phyloP scores from a whole-genome alignment of 2,329 filamentous ascomycete species.

The Verticillium tricorpus region DNA sequence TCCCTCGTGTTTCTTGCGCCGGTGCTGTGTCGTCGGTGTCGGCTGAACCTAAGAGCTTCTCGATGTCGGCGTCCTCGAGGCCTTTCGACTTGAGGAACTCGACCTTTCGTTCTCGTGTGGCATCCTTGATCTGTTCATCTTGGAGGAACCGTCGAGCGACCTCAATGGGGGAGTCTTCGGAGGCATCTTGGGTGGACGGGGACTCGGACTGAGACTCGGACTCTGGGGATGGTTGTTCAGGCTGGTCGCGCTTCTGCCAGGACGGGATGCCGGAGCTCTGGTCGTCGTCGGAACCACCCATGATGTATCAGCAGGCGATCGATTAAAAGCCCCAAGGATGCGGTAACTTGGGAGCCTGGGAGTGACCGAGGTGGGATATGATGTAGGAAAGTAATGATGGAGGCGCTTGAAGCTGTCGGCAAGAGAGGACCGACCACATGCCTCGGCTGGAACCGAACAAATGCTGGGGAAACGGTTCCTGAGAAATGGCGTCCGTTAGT shows the following conservation, averaged over 20 bases:
- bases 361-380: background rate
- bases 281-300: conserved; percentile 27
- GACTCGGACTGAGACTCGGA: background rate
- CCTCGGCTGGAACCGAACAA: conserved; percentile 10
- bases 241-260: conserved; percentile 22
- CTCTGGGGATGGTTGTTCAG: conserved; percentile 6
- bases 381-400: background rate
- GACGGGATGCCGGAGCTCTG: conserved; percentile 20
- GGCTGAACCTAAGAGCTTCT: conserved; percentile 50
- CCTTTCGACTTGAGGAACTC: conserved; percentile 77
- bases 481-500: conserved; percentile 1
- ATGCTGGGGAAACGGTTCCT: background rate
- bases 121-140: conserved; percentile 66
- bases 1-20: background rate
- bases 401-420: background rate
- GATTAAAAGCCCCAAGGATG: too few relatives aligned
- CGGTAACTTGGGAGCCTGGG: background rate
- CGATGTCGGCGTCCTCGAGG: conserved; percentile 61
- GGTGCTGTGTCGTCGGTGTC: background rate
- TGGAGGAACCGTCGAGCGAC: conserved; percentile 73
- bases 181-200: background rate
- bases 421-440: conserved; percentile 12
- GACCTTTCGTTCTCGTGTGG: conserved; percentile 66
- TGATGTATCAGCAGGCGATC: conserved; percentile 5
- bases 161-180: conserved; percentile 29